Evolutionary conservation across 352 stramenopile species (phyloP).

Genomic region (Phytophthora agathidicida): DNA sequence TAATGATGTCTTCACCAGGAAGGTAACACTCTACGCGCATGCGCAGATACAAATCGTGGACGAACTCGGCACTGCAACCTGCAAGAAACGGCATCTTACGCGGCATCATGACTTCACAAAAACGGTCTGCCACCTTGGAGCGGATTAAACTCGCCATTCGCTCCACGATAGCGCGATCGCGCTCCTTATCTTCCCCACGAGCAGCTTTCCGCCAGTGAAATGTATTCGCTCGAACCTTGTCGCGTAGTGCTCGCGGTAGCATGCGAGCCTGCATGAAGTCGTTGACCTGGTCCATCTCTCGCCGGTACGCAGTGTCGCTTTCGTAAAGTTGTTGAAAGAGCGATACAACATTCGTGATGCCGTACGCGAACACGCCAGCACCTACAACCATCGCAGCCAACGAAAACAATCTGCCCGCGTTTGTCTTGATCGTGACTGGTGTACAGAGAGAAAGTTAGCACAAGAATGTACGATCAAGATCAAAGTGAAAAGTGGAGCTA

Average conservation of each 20-base stretch:
- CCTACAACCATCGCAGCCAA: constrained; percentile 78
- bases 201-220: constrained; percentile 81
- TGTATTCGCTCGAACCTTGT: constrained; percentile 82
- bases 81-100: constrained; percentile 70
- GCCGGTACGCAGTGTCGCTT: constrained; percentile 62
- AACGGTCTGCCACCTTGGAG: constrained; percentile 67
- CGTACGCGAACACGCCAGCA: constrained; percentile 84
- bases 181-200: constrained; percentile 65
- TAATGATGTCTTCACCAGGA: constrained; percentile 79
- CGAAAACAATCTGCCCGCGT: constrained; percentile 68
- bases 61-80: constrained; percentile 77
- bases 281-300: constrained; percentile 84
- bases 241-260: constrained; percentile 66
- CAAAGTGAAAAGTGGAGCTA: neutral
- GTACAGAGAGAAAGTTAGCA: constrained; percentile 5
- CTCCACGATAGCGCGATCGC: constrained; percentile 66
- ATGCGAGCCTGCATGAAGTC: constrained; percentile 72
- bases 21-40: constrained; percentile 82
- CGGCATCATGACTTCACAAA: constrained; percentile 80
- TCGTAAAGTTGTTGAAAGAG: constrained; percentile 82
- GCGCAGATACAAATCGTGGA: constrained; percentile 77
- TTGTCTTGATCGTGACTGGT: constrained; percentile 74
- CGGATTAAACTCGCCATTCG: constrained; percentile 80
- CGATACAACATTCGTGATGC: constrained; percentile 83
- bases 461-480: neutral